Conservation (phyloP, 2,329 filamentous ascomycete genomes). For the Magnaporthales sp. region DNA sequence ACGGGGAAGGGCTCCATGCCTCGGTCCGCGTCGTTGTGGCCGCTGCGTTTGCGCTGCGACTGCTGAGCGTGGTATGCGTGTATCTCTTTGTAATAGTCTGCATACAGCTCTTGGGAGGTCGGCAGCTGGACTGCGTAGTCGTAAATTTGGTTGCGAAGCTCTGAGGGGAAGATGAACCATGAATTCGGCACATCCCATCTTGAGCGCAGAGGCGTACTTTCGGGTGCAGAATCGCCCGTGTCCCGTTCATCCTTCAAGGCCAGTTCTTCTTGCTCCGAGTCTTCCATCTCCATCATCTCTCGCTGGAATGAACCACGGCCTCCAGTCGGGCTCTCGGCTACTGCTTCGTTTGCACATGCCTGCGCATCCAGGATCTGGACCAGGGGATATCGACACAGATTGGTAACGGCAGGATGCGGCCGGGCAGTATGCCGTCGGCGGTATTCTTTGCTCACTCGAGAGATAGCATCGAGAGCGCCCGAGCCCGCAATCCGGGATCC, state of each 20-base stretch:
- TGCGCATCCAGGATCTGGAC: background rate
- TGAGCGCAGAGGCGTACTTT: background rate
- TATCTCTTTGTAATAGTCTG: conserved; percentile 19
- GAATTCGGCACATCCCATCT: conserved; percentile 6
- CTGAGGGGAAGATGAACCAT: conserved; percentile 22
- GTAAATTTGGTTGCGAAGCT: conserved; percentile 27
- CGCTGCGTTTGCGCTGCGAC: background rate
- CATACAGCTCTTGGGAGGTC: conserved; percentile 18
- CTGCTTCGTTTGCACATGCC: background rate
- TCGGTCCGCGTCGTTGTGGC: background rate
- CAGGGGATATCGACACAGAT: background rate
- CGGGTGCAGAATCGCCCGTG: background rate
- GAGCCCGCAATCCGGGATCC: background rate
- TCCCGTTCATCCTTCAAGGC: no score
- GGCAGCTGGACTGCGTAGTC: conserved; percentile 19
- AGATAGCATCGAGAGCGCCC: background rate
- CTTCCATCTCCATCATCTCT: background rate
- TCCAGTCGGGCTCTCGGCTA: background rate
- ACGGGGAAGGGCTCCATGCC: conserved; percentile 4
- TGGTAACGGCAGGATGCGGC: background rate
- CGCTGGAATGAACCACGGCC: background rate
- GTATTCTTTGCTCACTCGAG: background rate
- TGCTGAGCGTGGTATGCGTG: conserved; percentile 7
- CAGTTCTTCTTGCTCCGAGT: no score
- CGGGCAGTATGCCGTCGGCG: background rate